These are phyloP conservation scores for Scheffersomyces parashehatae DNA, from an alignment of 1,139 yeast genomes.

Conservation along the genomic window DNA sequence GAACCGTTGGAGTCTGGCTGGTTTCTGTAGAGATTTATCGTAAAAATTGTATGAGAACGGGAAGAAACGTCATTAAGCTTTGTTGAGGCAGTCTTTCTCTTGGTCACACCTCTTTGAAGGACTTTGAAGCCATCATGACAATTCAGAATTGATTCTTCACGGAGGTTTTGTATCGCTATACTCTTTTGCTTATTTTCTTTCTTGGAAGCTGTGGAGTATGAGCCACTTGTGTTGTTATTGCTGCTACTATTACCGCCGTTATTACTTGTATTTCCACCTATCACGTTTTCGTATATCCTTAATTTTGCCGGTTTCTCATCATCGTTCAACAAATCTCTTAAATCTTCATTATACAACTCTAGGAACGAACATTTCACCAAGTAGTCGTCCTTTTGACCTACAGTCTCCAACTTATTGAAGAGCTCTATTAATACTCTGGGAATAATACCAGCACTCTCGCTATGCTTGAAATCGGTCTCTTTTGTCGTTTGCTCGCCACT, in stretches of 20 bases:
- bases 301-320: slow-evolving; percentile 38
- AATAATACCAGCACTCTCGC: slow-evolving; percentile 57
- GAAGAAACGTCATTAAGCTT: slow-evolving; percentile 70
- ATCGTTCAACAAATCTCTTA: slow-evolving; percentile 58
- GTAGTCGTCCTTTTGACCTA: slow-evolving; percentile 40
- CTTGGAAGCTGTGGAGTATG: background rate
- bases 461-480: slow-evolving; percentile 10
- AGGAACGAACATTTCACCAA: slow-evolving; percentile 69
- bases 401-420: slow-evolving; percentile 42
- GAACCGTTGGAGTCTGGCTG: slow-evolving; percentile 22
- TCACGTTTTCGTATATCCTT: slow-evolving; percentile 51
- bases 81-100: slow-evolving; percentile 67
- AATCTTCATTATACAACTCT: slow-evolving; percentile 73
- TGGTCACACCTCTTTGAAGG: slow-evolving; percentile 54
- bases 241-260: slow-evolving; percentile 13
- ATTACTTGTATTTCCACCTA: slow-evolving; percentile 13
- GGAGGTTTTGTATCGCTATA: slow-evolving; percentile 54
- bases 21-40: slow-evolving; percentile 57
- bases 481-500: slow-evolving; percentile 40
- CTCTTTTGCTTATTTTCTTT: slow-evolving; percentile 4
- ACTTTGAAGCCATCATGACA: slow-evolving; percentile 56
- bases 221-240: slow-evolving; percentile 9
- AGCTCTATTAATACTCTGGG: slow-evolving; percentile 63
- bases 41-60: slow-evolving; percentile 73
- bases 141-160: slow-evolving; percentile 53